Conservation (phyloP, 306 rosid genomes). For the Lathyrus aphaca region DNA sequence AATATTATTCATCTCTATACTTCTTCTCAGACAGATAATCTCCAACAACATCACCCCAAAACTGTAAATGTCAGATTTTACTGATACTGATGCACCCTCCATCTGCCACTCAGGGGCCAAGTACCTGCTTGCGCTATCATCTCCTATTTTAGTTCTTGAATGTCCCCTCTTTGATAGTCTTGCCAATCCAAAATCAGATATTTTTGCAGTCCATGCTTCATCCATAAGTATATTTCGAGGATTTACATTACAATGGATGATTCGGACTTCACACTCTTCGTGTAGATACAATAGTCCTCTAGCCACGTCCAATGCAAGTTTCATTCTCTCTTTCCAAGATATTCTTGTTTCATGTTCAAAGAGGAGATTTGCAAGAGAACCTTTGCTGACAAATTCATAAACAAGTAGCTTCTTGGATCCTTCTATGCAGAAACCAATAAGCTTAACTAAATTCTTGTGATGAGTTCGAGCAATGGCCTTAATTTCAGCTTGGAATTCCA, state of each 20-base stretch:
- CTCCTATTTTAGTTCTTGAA: constrained; percentile 13
- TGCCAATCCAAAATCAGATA: constrained; percentile 53
- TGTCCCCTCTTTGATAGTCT: constrained; percentile 10
- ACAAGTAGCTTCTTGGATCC: constrained; percentile 45
- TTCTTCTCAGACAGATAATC: constrained; percentile 38
- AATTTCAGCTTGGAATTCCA: constrained; percentile 46
- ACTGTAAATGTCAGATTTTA: constrained; percentile 43
- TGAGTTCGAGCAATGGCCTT: constrained; percentile 47
- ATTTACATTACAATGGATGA: constrained; percentile 49
- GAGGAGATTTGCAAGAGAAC: constrained; percentile 48
- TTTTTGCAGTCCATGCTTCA: constrained; percentile 46
- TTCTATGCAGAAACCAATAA: constrained; percentile 49
- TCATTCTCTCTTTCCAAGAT: constrained; percentile 34
- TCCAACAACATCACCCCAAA: constrained; percentile 43
- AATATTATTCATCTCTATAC: constrained; percentile 23
- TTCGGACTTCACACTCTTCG: constrained; percentile 45
- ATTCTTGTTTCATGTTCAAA: background rate
- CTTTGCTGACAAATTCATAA: constrained; percentile 48
- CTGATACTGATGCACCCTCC: constrained; percentile 30
- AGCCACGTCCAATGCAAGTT: constrained; percentile 42
- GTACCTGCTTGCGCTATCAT: constrained; percentile 19
- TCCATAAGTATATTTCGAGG: constrained; percentile 50
- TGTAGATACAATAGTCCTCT: constrained; percentile 46
- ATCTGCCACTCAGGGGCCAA: constrained; percentile 50
- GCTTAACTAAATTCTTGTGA: constrained; percentile 48